Base-by-base conservation (phyloP, 2,329 filamentous ascomycete genomes). In the Talaromyces sp. region DNA sequence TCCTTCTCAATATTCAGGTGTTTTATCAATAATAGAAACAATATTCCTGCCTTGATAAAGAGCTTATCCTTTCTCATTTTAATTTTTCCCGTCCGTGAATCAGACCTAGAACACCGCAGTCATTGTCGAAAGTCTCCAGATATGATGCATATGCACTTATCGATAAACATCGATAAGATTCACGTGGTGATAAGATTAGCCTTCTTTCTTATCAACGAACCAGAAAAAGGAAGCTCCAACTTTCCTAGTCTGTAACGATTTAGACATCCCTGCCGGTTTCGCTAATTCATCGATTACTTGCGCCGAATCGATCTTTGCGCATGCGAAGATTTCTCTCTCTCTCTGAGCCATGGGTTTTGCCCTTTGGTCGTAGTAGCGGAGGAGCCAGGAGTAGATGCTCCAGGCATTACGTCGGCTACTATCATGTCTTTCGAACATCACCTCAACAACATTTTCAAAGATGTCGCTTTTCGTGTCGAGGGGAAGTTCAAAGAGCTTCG, bases 281-380 rank as follows among this genome's bases (percentile, higher is more conserved):
- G n/a, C 3, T 24, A 7, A 14, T 54, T 24, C 48, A 62, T 54
- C 35, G 16, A 24, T 52, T 35, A 33, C 45, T 24, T 24, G 16
- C 45, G 3, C 14, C 22, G 14, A 22, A 27, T 24, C 8, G 10
- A 37, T 31, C 13, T 48, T 63, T 52, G 52, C 63, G 65, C 52
- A 64, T 67, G 58, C 58, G 58, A 52, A 67, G 33, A 60, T 59
- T 52, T 37, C 45, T 48, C 24, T 63, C 48, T 16, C 45, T 39
- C 14, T 50, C 33, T 11, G 22, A 62, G 41, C 52, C 39, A 47
- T 48, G 50, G 67, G 61, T 54, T 45, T 16, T 33, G 6, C 58
- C 62, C 54, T 33, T 54, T 50, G 50, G 24, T 19, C 39, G 39
- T 58, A 39, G 19, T 43, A 24, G 37, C 16, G 35, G n/a, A 24